These are phyloP conservation scores for Apiospora saccharicola DNA, from an alignment of 2,329 filamentous ascomycete genomes.

Conservation along the genomic window DNA sequence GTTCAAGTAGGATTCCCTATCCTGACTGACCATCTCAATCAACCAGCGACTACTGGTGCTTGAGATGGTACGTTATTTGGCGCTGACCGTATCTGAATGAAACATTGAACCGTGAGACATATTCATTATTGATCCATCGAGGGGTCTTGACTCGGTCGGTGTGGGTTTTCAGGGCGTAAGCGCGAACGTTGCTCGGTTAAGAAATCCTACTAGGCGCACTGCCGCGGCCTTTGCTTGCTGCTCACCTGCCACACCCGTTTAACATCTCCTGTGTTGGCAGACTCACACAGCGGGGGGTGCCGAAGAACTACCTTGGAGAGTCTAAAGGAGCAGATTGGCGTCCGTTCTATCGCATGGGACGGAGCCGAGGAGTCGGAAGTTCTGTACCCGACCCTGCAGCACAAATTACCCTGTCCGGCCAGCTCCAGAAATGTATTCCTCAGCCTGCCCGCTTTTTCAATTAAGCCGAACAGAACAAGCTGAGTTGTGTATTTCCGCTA, in stretches of 20 bases:
- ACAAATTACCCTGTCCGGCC: not conserved
- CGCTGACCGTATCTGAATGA: constrained; percentile 14
- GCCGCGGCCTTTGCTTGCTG: not conserved
- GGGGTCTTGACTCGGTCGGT: not conserved
- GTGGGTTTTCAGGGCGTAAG: not conserved
- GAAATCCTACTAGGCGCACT: constrained; percentile 6
- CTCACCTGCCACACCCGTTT: not conserved
- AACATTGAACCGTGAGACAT: not conserved
- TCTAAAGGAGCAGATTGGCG: not conserved
- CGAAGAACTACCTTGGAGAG: not conserved
- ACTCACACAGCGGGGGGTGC: not conserved
- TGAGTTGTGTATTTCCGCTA: not conserved
- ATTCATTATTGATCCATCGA: not conserved
- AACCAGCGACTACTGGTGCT: not conserved
- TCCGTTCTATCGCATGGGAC: not conserved
- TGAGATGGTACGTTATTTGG: not conserved
- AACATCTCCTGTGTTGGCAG: not conserved
- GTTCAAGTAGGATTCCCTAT: not conserved
- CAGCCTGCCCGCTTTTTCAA: not conserved
- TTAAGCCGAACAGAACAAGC: not conserved
- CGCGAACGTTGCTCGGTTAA: not conserved
- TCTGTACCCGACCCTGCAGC: not conserved
- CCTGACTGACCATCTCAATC: not conserved
- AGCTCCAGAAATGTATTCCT: not conserved
- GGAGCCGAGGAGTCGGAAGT: constrained; percentile 12